phyloP scores from a whole-genome alignment of 2,329 filamentous ascomycete genomes.

The Alternaria gansuensis region DNA sequence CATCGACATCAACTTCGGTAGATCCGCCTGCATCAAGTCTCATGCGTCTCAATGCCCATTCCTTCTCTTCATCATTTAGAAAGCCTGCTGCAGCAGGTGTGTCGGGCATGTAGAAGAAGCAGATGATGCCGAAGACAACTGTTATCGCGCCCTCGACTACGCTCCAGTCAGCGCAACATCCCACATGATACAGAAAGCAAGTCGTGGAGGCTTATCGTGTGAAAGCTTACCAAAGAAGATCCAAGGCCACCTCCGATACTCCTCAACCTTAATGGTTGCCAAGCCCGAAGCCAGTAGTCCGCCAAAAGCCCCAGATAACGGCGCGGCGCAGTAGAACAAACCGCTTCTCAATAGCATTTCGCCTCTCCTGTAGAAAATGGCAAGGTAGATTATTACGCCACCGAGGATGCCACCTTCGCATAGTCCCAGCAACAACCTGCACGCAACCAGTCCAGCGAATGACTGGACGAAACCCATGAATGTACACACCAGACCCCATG shows the following conservation, averaged over 20 bases:
- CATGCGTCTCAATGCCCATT: conserved; percentile 40
- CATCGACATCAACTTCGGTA: conserved; percentile 42
- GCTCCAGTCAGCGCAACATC: conserved; percentile 31
- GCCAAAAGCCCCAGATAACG: conserved; percentile 54
- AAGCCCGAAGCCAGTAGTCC: conserved; percentile 56
- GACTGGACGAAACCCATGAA: conserved; percentile 56
- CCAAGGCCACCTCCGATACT: conserved; percentile 52
- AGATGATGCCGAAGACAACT: conserved; percentile 52
- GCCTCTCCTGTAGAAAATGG: conserved; percentile 56
- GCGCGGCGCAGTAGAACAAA: conserved; percentile 51
- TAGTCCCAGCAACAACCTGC: conserved; percentile 54
- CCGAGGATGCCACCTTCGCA: conserved; percentile 55
- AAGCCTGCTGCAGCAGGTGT: conserved; percentile 52
- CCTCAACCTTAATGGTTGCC: conserved; percentile 50
- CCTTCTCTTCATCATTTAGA: conserved; percentile 41
- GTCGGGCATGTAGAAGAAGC: conserved; percentile 64
- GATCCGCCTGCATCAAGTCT: conserved; percentile 41
- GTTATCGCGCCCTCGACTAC: conserved; percentile 46
- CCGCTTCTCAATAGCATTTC: conserved; percentile 55
- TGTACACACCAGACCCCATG: conserved; percentile 54
- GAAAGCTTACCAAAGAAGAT: conserved; percentile 33
- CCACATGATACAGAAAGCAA: conserved; percentile 6
- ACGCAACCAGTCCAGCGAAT: conserved; percentile 54
- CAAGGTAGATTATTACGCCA: conserved; percentile 55
- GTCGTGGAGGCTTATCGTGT: background rate